Conservation (phyloP, 495 filamentous ascomycete species). For the Penicillium dipodomyicola region DNA sequence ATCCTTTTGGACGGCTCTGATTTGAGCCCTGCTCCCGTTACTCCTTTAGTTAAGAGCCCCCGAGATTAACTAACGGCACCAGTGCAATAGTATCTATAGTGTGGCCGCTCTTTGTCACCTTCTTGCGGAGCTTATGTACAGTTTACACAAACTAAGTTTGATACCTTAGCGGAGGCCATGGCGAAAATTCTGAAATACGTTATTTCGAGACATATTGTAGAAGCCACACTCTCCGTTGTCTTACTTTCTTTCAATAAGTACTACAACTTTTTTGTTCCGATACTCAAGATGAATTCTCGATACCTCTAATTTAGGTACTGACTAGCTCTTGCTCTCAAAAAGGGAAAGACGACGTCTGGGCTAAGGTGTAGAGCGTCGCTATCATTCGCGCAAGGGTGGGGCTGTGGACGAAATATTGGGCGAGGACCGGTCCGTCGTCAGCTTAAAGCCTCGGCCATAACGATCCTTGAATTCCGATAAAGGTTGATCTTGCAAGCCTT, state of each 20-base stretch:
- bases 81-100: too few species aligned
- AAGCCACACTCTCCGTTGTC: background rate
- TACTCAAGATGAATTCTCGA: background rate
- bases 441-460: conserved; percentile 36
- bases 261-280: background rate
- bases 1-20: too few species aligned
- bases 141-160: too few species aligned
- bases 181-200: too few species aligned
- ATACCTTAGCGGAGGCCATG: too few species aligned
- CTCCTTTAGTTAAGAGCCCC: too few species aligned
- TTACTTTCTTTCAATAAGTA: background rate
- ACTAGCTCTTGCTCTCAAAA: background rate
- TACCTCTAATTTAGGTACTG: background rate
- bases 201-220: too few species aligned
- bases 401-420: background rate
- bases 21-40: too few species aligned
- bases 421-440: conserved; percentile 1
- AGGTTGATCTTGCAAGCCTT: conserved; percentile 13
- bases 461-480: conserved; percentile 31
- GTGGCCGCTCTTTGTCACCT: too few species aligned
- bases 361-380: background rate
- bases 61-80: too few species aligned
- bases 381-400: background rate
- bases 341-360: background rate
- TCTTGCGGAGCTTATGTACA: too few species aligned